A percentile compares a stretch with the other conserved stretches of the same genome.
Conservation (phyloP, 1,284 basidiomycete genomes). For the Naganishia sp. region DNA sequence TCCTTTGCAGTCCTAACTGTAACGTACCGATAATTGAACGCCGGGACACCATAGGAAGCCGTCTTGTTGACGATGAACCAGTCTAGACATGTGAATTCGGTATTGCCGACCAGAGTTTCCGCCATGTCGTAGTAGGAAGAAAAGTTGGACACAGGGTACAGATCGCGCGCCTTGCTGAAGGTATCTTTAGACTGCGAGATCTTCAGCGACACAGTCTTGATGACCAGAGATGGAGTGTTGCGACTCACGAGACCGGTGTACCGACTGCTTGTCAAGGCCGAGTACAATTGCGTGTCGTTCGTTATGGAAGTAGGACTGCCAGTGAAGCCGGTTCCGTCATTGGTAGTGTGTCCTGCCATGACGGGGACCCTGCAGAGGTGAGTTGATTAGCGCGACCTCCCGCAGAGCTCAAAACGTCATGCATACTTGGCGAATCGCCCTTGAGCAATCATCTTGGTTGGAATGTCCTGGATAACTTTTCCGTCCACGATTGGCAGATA, state of each 20-base stretch:
- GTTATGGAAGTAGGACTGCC: slow-evolving; percentile 27
- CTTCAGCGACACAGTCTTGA: neutral
- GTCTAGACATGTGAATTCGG: slow-evolving; percentile 35
- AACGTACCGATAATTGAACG: slow-evolving; percentile 34
- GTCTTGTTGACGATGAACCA: slow-evolving; percentile 34
- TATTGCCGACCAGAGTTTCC: slow-evolving; percentile 33
- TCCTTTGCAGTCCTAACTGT: neutral
- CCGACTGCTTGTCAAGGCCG: slow-evolving; percentile 32
- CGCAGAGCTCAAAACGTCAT: too few relatives aligned
- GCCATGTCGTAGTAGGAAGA: slow-evolving; percentile 35
- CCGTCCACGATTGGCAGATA: slow-evolving; percentile 37
- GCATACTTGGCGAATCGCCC: slow-evolving; percentile 34
- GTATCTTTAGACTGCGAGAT: slow-evolving; percentile 31
- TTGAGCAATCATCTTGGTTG: slow-evolving; percentile 27
- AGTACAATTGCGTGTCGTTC: slow-evolving; percentile 32
- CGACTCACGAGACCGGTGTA: slow-evolving; percentile 34
- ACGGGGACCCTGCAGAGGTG: slow-evolving; percentile 24
- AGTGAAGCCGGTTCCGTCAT: slow-evolving; percentile 36
- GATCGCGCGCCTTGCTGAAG: slow-evolving; percentile 28
- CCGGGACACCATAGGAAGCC: slow-evolving; percentile 29
- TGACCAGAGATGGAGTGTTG: neutral
- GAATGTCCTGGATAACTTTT: slow-evolving; percentile 32
- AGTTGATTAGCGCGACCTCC: neutral
- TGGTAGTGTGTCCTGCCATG: slow-evolving; percentile 35
- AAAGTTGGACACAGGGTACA: slow-evolving; percentile 31